Base-by-base conservation (phyloP, 306 rosid species). In the Castanea mollissima region DNA sequence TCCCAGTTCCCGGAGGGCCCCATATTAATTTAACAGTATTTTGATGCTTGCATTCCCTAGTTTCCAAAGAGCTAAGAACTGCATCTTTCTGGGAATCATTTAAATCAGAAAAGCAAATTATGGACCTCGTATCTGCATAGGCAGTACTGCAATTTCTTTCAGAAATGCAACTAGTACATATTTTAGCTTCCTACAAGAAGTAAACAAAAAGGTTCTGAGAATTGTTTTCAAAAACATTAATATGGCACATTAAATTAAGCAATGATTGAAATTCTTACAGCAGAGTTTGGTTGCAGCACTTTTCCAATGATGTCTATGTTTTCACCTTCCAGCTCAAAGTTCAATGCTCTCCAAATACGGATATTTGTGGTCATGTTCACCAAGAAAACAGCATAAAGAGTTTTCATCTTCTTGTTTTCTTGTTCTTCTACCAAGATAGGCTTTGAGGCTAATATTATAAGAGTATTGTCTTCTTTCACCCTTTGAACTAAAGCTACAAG, bases 1-100 rank as follows among this genome's bases (percentile, higher is more conserved):
- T 89, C 1, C 91, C 94, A 1, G 93, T 89, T 16, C 91, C 91
- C 0, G 93, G 93, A 64, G 93, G 93, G 0, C 97, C 97, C 92
- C 94, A 91, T 35, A 91, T 89, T 14, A 90, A 78, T 69, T 88
- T 82, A 34, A 88, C 35, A 23, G 78, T 55, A 34, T 75, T 76
- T 6, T 31, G 21, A 32, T 86, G 88, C 13, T 2, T 51, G 32
- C 89, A 88, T 21, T 77, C 62, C 46, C 62, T 82, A 70, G 74
- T 68, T 5, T 58, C 34, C 7, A 90, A 81, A 77, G 81, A 88
- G 46, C 81, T 88, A 63, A 78, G 38, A 72, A 91, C 83, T 0
- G 88, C 91, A 5, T 52, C 69, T 74, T 76, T 38, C 32, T 92
- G 94, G 13, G 90, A 80, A 31, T 79, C 75, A 79, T 92, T 87